Evolutionary conservation across 257 asterid species (phyloP), one percentile per base, ranked within the genome.

Genomic region (Galeopsis tetrahit): DNA sequence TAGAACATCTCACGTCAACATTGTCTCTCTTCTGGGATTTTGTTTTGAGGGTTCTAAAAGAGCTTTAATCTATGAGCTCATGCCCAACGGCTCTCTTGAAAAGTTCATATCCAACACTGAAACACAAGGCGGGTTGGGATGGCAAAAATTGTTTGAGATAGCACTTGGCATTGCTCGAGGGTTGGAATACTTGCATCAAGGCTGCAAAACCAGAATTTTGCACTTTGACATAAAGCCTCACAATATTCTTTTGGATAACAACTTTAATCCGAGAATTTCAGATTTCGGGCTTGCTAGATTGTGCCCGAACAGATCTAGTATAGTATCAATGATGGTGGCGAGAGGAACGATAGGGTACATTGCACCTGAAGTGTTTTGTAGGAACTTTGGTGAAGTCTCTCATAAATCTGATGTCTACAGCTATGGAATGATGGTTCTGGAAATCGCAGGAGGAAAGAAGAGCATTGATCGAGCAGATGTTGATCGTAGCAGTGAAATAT

Each of bases 141-240:
- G 79, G 78, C 34, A 46, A 44, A 61, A 56, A 1, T 0, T 80
- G 3, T 67, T 62, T 3, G 42, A 78, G 28, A 81, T 84, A 2
- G 38, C 82, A 21, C 5, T 81, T 8, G 84, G 88, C 1, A 68
- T 76, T n/a, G 88, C 88, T 5, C 72, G 77, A 2, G 87, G 85
- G 13, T 57, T 80, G 7, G 87, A 80, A 33, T 83, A 83, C 66
- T 72, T 82, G 69, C 86, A 79, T 9, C 71, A 52, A 3, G 80
- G 78, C 5, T 79, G 84, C 63, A 78, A 68, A n/a, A 78, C 57
- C 0, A 51, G 78, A 2, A 76, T 76, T 4, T 3, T 82, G 35
- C 86, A 82, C 48, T 74, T 82, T 3, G 84, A 77, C 64, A 77
- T 82, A 70, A 82, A 79, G 75, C 84, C 84, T 63, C 84, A 82